phyloP scores from a whole-genome alignment of 495 filamentous ascomycete species.

The Aspergillus cavernicola region DNA sequence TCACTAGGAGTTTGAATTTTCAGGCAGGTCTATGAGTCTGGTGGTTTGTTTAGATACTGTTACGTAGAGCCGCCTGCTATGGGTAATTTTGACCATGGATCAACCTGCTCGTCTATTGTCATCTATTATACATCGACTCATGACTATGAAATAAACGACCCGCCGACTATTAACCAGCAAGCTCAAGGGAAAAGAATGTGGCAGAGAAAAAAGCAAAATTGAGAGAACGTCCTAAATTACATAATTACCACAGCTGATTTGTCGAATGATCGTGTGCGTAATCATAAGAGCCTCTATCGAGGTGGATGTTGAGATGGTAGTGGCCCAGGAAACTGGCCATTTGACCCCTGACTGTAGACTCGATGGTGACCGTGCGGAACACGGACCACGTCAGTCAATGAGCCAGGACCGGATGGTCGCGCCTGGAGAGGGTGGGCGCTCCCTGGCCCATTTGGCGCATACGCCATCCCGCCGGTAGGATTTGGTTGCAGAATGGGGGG shows the following conservation, averaged over 20 bases:
- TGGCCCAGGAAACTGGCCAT: conserved; percentile 26
- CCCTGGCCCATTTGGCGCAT: conserved; percentile 26
- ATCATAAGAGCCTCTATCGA: conserved; percentile 26
- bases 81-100: too few species aligned
- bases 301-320: conserved; percentile 31
- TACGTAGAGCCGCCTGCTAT: too few species aligned
- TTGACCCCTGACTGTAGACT: conserved; percentile 41
- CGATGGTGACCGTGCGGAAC: conserved; percentile 32
- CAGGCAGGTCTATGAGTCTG: too few species aligned
- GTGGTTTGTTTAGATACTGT: too few species aligned
- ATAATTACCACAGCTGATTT: conserved; percentile 3
- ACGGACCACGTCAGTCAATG: conserved; percentile 22
- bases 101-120: conserved; percentile 17
- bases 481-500: conserved; percentile 34
- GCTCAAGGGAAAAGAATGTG: background rate
- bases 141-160: conserved; percentile 3
- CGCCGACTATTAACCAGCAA: background rate
- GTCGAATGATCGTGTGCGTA: too few species aligned
- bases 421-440: conserved; percentile 29
- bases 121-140: conserved; percentile 23
- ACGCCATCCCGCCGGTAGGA: conserved; percentile 29
- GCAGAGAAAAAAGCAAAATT: background rate
- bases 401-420: conserved; percentile 29
- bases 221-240: conserved; percentile 11
- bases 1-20: too few species aligned